Conservation (phyloP, 352 stramenopile species). For the Phytophthora tubulina region DNA sequence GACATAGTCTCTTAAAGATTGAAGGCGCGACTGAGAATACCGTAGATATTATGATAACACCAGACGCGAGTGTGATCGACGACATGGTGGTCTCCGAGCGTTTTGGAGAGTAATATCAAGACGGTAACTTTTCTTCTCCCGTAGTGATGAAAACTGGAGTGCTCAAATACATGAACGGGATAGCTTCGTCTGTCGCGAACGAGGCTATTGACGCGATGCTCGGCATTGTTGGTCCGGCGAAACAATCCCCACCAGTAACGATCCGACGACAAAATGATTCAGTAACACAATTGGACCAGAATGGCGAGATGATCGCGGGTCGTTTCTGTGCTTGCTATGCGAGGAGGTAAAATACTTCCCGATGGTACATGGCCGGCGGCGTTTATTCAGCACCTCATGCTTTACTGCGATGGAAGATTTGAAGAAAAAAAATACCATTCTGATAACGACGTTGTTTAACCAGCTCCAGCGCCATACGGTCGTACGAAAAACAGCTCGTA, state of each 20-base stretch:
- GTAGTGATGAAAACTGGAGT: not conserved
- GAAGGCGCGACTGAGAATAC: not conserved
- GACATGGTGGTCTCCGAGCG: too few relatives aligned
- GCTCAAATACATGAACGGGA: not conserved
- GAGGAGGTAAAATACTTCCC: not conserved
- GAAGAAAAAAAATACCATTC: not conserved
- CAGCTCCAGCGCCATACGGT: conserved; percentile 11
- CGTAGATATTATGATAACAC: too few relatives aligned
- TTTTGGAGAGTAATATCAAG: not conserved
- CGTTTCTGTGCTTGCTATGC: conserved; percentile 15
- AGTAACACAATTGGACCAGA: conserved; percentile 10
- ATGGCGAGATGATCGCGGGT: conserved; percentile 15
- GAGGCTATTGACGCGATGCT: conserved; percentile 7
- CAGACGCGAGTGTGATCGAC: too few relatives aligned
- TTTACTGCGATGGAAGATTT: conserved; percentile 17
- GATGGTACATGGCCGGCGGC: not conserved
- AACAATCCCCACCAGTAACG: not conserved
- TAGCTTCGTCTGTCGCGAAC: conserved; percentile 2
- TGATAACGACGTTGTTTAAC: conserved; percentile 8
- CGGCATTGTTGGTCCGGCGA: not conserved
- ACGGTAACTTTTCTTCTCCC: too few relatives aligned
- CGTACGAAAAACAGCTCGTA: not conserved
- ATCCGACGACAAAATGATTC: not conserved
- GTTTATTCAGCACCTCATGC: conserved; percentile 5
- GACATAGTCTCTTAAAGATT: not conserved